Base-by-base conservation (phyloP, 108 stramenopile species). In the Skeletonema costatum region DNA sequence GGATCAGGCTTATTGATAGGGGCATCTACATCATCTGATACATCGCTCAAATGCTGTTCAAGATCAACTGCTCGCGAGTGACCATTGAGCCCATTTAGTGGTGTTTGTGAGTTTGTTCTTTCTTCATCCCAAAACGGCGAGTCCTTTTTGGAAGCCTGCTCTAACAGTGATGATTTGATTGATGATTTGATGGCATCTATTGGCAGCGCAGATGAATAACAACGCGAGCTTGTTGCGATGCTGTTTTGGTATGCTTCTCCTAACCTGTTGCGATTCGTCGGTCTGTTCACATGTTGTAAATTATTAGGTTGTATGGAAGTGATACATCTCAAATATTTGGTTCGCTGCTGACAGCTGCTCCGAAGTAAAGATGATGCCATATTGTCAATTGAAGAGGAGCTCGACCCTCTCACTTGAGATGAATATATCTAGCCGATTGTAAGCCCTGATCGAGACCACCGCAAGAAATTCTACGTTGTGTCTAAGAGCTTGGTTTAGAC, bases 101-200 rank as follows among this genome's bases (percentile, higher is more conserved):
- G 51, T 58, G 4, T 68, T 46, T 38, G 13, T 51, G n/a, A 72
- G 50, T 69, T 60, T 16, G 51, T 64, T 60, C 25, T 64, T 60
- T 61, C 73, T 53, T 61, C 73, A 36, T 86, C 75, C 93, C 93
- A 94, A 66, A 92, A 79, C 44, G 77, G 79, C 14, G 87, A 88
- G 56, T 91, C 89, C 31, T 80, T 81, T 68, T 83, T 82, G 17
- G 89, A 68, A 11, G 90, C 91, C 66, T 90, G 80, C n/a, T 94
- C 83, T 51, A 94, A 74, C 14, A 94, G 68, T 2, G 91, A 85
- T 35, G 89, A 82, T 63, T 94, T 94, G 7, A 94, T 87, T 59
- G 87, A 76, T n/a, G 90, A 80, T 66, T 84, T 85, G 32, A 93
- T 78, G 5, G 85, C 67, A 44, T 88, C 89, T 68, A 75, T 66